Conservation (phyloP, 2,329 filamentous ascomycete genomes). For the Herpomyces periplanetae region DNA sequence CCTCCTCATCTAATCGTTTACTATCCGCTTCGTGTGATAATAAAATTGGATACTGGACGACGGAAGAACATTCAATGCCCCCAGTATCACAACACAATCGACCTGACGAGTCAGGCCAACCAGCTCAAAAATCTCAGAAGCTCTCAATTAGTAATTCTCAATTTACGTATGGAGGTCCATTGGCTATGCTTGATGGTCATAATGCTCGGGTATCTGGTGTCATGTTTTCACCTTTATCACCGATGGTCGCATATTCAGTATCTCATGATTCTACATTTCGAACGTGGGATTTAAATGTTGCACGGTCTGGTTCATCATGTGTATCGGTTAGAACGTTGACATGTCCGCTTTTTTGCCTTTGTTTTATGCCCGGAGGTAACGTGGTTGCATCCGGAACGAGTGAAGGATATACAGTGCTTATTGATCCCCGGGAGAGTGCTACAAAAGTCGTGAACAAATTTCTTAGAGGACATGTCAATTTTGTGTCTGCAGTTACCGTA, state of each 20-base stretch:
- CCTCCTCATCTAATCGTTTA: constrained; percentile 30
- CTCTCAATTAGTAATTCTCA: constrained; percentile 10
- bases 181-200: constrained; percentile 31
- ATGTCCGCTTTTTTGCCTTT: constrained; percentile 32
- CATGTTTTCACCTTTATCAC: constrained; percentile 46
- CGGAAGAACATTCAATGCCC: constrained; percentile 32
- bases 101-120: constrained; percentile 10
- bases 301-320: constrained; percentile 33
- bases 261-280: constrained; percentile 67
- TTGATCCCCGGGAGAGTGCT: constrained; percentile 49
- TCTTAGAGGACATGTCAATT: constrained; percentile 55
- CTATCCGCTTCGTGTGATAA: constrained; percentile 57
- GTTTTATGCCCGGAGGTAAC: constrained; percentile 23
- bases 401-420: constrained; percentile 54
- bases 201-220: constrained; percentile 32
- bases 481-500: constrained; percentile 16
- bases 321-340: constrained; percentile 25
- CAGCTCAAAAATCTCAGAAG: constrained; percentile 34
- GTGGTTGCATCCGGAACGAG: constrained; percentile 35
- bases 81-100: constrained; percentile 23
- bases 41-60: constrained; percentile 54
- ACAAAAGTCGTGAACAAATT: constrained; percentile 47
- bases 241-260: constrained; percentile 58
- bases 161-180: constrained; percentile 34
- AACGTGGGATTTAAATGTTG: constrained; percentile 62